Base-by-base conservation (phyloP, 2,329 filamentous ascomycete genomes). In the Ascomycota sp. region DNA sequence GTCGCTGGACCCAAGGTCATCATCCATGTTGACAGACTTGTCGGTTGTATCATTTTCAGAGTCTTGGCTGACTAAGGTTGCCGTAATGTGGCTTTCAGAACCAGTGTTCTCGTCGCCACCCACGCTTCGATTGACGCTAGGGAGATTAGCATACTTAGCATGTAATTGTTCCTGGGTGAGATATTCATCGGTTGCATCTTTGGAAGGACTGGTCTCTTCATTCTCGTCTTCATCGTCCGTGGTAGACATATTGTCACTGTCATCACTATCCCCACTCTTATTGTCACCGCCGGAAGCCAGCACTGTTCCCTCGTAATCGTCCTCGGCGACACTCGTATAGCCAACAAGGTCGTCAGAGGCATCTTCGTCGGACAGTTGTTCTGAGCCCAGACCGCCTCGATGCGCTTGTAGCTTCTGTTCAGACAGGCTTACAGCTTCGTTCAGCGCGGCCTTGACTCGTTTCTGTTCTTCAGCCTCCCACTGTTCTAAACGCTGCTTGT, bases 401-500 rank as follows among this genome's bases (percentile, higher is more conserved):
- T 71, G 62, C 11, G 72, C 69, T 41, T 76, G 68, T 1, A 79
- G 56, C 44, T 77, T 72, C 43, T 69, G 66, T 39, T 76, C 76
- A 0, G 74, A 79, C 36, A 74, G 62, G 39, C 74, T 77, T 44
- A 79, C 74, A 44, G 72, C 78, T 55, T 76, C 72, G 44, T 76
- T 80, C 45, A 78, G 63, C 33, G 72, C 80, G 46, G 69, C 73
- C 54, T 65, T 73, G 48, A 68, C 66, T 42, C 66, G 65, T 47
- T 57, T 64, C 44, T 76, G 66, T 45, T 76, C 71, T 40, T 72
- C 67, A 2, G 63, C 68, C 41, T 76, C 67, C 71, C 70, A 76
- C 41, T 70, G 66, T 29, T 62, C 59, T 11, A 76, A 39, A 3
- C 71, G 61, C 24, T 60, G 58, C 16, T 64, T 61, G 47, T 76